phyloP scores from a whole-genome alignment of 164 flowering plant genomes.

The Pachysandra terminalis region DNA sequence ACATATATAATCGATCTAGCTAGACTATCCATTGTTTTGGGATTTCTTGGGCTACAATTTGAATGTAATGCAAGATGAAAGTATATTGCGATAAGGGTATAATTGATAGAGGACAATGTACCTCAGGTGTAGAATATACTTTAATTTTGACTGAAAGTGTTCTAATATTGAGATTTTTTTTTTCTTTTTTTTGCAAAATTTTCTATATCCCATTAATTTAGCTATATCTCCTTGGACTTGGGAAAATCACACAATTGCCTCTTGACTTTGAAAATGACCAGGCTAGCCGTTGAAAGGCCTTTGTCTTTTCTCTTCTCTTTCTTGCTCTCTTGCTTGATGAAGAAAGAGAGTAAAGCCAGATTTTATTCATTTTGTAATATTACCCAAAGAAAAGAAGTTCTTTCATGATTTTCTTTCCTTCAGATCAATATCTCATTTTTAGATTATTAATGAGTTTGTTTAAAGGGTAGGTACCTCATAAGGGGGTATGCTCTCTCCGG shows the following conservation, averaged over 20 bases:
- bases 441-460: constrained; percentile 7
- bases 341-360: constrained; percentile 11
- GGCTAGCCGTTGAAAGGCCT: constrained; percentile 18
- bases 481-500: constrained; percentile 40
- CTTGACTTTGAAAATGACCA: constrained; percentile 10
- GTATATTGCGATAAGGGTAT: no score
- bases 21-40: no score
- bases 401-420: neutral
- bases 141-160: neutral
- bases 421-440: constrained; percentile 6
- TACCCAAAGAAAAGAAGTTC: neutral
- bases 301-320: constrained; percentile 18
- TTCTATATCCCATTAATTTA: neutral
- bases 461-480: constrained; percentile 63
- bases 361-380: no score
- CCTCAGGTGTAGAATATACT: neutral
- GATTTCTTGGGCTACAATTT: no score
- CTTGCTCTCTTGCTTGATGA: constrained; percentile 8
- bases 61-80: no score
- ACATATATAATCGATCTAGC: no score
- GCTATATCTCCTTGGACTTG: neutral
- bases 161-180: neutral
- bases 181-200: constrained; percentile 5
- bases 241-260: constrained; percentile 9
- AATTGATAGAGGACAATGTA: neutral